A percentile compares a stretch with the other conserved stretches of the same genome.
phyloP scores from a whole-genome alignment of 352 stramenopile genomes.

The Globisporangium recalcitrans region DNA sequence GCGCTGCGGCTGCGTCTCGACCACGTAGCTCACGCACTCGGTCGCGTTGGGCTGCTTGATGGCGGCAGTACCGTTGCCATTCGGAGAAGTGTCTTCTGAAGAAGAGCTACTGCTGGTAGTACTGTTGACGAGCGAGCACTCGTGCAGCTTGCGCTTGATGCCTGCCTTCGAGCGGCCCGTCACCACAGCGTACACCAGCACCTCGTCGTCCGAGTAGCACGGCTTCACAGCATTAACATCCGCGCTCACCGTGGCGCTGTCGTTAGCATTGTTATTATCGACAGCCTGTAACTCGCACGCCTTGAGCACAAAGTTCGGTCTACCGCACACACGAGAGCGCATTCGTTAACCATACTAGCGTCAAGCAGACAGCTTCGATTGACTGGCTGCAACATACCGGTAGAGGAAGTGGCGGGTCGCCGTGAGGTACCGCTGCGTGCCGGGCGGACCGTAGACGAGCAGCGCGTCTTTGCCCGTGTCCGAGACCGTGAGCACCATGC shows the following conservation, averaged over 20 bases:
- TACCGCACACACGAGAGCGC: not conserved
- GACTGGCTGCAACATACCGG: conserved; percentile 18
- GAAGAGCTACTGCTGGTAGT: conserved; percentile 10
- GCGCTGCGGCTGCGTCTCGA: conserved; percentile 62
- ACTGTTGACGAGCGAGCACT: not conserved
- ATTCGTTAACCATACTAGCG: not conserved
- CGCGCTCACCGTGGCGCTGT: not conserved
- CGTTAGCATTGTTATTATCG: not conserved
- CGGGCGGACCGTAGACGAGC: conserved; percentile 61
- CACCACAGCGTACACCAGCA: conserved; percentile 43
- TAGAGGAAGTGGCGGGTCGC: conserved; percentile 85
- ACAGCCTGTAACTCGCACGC: conserved; percentile 27
- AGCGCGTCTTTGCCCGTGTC: conserved; percentile 80
- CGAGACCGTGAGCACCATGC: conserved; percentile 86
- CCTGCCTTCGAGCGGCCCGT: conserved; percentile 27
- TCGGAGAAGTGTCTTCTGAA: too few relatives aligned
- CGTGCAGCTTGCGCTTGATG: conserved; percentile 58
- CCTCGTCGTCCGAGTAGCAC: conserved; percentile 56
- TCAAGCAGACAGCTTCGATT: not conserved
- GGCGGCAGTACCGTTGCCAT: not conserved
- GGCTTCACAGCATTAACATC: not conserved
- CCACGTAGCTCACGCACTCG: conserved; percentile 62
- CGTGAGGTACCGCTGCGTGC: conserved; percentile 59
- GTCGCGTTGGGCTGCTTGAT: conserved; percentile 12
- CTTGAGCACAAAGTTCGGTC: conserved; percentile 49